A percentile compares a stretch with the other conserved stretches of the same genome.
Evolutionary conservation across 75 land plant species (phyloP).

Genomic region (Picea sitchensis): DNA sequence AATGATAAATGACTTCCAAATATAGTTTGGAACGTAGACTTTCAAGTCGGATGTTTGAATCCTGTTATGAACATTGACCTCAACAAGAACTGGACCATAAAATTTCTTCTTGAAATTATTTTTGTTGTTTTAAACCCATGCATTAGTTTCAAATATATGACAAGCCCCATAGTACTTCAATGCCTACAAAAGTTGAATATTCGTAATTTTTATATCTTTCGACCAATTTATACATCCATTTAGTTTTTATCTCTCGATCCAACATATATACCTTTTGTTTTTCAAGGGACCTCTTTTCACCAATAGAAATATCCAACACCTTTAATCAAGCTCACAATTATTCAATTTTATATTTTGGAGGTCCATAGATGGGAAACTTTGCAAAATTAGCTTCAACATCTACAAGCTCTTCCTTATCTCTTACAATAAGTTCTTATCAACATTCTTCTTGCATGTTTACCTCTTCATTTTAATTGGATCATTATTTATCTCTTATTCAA

Average conservation of each 20-base stretch:
- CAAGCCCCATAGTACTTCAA: slow-evolving; percentile 64
- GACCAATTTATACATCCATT: too few species aligned
- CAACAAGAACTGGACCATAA: slow-evolving; percentile 92
- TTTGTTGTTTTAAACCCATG: slow-evolving; percentile 68
- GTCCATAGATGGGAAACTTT: slow-evolving; percentile 50
- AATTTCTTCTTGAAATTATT: slow-evolving; percentile 63
- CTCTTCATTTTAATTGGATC: slow-evolving; percentile 62
- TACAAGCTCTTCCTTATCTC: slow-evolving; percentile 60
- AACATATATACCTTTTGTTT: too few species aligned
- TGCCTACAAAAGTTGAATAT: not conserved
- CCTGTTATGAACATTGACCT: slow-evolving; percentile 68
- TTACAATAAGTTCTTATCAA: slow-evolving; percentile 57
- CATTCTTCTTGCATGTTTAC: slow-evolving; percentile 58
- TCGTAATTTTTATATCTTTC: too few species aligned
- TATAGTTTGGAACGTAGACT: slow-evolving; percentile 65
- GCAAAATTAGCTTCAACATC: slow-evolving; percentile 72
- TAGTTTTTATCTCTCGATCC: too few species aligned
- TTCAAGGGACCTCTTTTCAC: too few species aligned
- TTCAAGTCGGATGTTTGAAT: slow-evolving; percentile 73
- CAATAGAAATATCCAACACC: too few species aligned
- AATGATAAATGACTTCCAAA: slow-evolving; percentile 96
- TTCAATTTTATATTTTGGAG: slow-evolving; percentile 64
- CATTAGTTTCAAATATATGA: slow-evolving; percentile 73
- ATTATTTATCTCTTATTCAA: too few species aligned
- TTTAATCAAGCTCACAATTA: too few species aligned